Evolutionary conservation across 805 yeast genomes (phyloP).

Genomic region (Zygosaccharomyces bisporus): DNA sequence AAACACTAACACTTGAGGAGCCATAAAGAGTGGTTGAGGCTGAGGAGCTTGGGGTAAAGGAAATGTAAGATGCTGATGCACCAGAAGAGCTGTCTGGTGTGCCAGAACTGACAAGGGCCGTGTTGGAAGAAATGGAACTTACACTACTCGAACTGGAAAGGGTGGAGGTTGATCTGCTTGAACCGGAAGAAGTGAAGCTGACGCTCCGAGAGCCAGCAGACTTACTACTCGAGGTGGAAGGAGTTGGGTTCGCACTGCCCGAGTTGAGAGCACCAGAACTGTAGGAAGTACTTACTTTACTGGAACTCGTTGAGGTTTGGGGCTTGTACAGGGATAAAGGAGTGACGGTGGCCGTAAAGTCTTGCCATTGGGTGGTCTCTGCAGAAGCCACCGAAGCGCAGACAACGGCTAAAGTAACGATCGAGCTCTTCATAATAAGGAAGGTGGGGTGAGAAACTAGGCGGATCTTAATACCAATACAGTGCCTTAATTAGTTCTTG

Average conservation of each 20-base stretch:
- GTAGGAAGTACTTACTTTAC: background rate
- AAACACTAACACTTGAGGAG: background rate
- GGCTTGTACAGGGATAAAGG: slow-evolving; percentile 15
- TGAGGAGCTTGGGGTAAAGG: background rate
- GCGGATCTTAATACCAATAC: too few relatives aligned
- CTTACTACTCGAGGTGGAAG: background rate
- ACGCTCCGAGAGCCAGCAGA: too few relatives aligned
- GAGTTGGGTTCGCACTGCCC: background rate
- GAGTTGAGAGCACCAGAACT: background rate
- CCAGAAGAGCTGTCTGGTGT: background rate
- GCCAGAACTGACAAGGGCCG: background rate
- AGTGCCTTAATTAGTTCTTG: background rate
- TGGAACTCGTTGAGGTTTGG: background rate
- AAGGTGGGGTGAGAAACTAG: too few relatives aligned
- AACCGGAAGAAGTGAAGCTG: background rate
- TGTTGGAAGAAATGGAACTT: background rate
- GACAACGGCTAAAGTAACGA: background rate
- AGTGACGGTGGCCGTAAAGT: slow-evolving; percentile 21
- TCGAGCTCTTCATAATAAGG: slow-evolving; percentile 1
- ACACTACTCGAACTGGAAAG: background rate
- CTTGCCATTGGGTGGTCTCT: slow-evolving; percentile 20
- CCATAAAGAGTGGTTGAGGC: background rate
- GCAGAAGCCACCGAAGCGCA: slow-evolving; percentile 18
- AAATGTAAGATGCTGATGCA: background rate
- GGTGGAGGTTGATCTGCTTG: background rate